Base-by-base conservation (phyloP, 2,329 filamentous ascomycete species). In the Neurospora sp. region DNA sequence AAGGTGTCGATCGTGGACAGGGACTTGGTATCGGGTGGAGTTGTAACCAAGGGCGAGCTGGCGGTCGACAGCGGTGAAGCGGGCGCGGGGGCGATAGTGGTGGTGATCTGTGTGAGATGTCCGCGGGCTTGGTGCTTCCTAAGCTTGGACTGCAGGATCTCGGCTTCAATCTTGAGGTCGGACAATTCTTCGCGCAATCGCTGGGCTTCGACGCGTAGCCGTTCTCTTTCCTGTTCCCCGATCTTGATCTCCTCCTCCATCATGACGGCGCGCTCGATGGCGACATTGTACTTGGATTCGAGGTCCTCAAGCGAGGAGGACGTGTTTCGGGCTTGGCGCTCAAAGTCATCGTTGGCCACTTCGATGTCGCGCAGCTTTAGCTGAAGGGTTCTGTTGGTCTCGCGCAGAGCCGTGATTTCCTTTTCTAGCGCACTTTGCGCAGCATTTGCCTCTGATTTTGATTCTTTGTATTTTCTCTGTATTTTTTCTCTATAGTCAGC, bases 281-380 rank as follows among this genome's bases (percentile, higher is more conserved):
- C 89, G 70, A 96, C 88, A 79, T 97, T 98, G 81, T 96, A 97
- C 81, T 98, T 99, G 73, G 92, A 95, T 81, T 99, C 96, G 80
- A 99, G 85, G 78, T 99, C 96, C 81, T 99, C 96, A 72, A 98
- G 87, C 68, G 95, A 97, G 66, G 94, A 97, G 42, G 93, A 94
- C 38, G 95, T 97, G 80, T 97, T 96, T 76, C 96, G 90, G 75
- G 96, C 95, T 82, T 98, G 95, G 74, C 93, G 90, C 83, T 99
- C 96, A 78, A 95, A 97, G 80, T 99, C 96, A 84, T 99, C 96
- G 82, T 98, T 99, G 79, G 92, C 93, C 69, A 99, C 96, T 81
- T 99, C 96, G 76, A 95, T 97, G 79, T 99, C 96, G 75, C 96
- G 90, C 70, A 99, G 84, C 80, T 87, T 92, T 73, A 97, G 84